Evolutionary conservation across 192 early-diverging fungal species (phyloP).

Genomic region (Chytriomyces confervae): DNA sequence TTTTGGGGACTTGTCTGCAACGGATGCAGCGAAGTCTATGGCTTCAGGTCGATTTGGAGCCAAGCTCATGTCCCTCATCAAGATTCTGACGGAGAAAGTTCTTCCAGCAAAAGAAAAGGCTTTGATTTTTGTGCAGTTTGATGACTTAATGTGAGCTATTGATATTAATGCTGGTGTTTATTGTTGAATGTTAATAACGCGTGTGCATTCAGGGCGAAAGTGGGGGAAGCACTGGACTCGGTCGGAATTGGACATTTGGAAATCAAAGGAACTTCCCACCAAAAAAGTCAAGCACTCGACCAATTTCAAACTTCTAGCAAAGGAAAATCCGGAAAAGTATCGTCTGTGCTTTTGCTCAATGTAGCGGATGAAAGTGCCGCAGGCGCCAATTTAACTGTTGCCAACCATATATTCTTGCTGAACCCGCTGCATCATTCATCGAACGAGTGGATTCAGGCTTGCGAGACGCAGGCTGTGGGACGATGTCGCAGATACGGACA

Average conservation of each 20-base stretch:
- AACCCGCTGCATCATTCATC: constrained; percentile 42
- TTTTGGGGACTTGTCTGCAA: constrained; percentile 15
- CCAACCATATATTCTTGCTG: constrained; percentile 56
- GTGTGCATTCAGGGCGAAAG: constrained; percentile 35
- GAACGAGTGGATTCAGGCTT: constrained; percentile 43
- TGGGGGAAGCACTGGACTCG: constrained; percentile 40
- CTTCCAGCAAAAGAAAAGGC: constrained; percentile 37
- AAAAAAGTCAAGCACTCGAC: constrained; percentile 32
- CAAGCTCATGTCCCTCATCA: constrained; percentile 41
- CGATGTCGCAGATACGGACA: constrained; percentile 54
- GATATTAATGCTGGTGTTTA: background rate
- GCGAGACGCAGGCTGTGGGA: constrained; percentile 55
- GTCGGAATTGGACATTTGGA: constrained; percentile 41
- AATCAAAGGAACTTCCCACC: constrained; percentile 43
- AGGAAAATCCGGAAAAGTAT: constrained; percentile 12
- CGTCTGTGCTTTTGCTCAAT: constrained; percentile 48
- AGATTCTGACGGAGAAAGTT: constrained; percentile 31
- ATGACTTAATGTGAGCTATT: constrained; percentile 38
- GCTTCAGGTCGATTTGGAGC: constrained; percentile 39
- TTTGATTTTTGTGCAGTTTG: constrained; percentile 54
- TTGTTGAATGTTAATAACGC: background rate
- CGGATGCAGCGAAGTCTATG: background rate
- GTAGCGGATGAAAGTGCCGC: constrained; percentile 50
- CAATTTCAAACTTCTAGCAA: constrained; percentile 37
- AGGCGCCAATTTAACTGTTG: constrained; percentile 55